A percentile compares a stretch with the other conserved stretches of the same genome.
Evolutionary conservation across 192 early-diverging fungal species (phyloP).

Genomic region (Phycomyces nitens): DNA sequence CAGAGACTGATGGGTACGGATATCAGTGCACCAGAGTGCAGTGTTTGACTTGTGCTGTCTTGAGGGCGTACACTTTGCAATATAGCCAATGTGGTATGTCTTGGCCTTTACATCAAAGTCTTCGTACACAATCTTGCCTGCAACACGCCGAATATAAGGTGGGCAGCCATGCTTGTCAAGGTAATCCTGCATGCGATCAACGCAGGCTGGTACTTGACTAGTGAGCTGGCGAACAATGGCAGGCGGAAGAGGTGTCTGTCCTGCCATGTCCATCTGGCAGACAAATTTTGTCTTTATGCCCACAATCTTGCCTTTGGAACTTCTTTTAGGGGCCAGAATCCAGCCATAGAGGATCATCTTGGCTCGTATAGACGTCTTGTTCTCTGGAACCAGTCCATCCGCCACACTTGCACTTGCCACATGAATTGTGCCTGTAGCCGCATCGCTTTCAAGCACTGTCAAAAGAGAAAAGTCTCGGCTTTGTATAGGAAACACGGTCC

Average conservation of each 20-base stretch:
- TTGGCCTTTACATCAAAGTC: slow-evolving; percentile 38
- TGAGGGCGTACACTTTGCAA: slow-evolving; percentile 26
- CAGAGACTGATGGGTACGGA: slow-evolving; percentile 36
- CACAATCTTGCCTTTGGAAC: slow-evolving; percentile 28
- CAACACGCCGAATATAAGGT: slow-evolving; percentile 48
- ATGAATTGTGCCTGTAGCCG: slow-evolving; percentile 36
- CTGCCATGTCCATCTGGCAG: slow-evolving; percentile 44
- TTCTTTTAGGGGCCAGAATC: slow-evolving; percentile 39
- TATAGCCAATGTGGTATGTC: slow-evolving; percentile 34
- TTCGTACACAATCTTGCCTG: slow-evolving; percentile 39
- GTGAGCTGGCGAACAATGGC: slow-evolving; percentile 32
- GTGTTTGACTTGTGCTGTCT: slow-evolving; percentile 10
- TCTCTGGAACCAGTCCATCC: slow-evolving; percentile 42
- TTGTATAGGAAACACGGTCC: slow-evolving; percentile 41
- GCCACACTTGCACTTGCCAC: slow-evolving; percentile 40
- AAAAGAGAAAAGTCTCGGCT: slow-evolving; percentile 43
- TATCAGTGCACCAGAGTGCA: slow-evolving; percentile 38
- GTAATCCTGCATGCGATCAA: slow-evolving; percentile 43
- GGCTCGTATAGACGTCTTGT: slow-evolving; percentile 39
- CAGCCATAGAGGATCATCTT: slow-evolving; percentile 41
- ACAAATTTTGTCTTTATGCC: slow-evolving; percentile 43
- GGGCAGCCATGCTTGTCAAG: slow-evolving; percentile 48
- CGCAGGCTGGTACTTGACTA: slow-evolving; percentile 38
- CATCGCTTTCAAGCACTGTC: slow-evolving; percentile 41
- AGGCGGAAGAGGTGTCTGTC: slow-evolving; percentile 9